Percentiles rank a stretch among this genome's conserved stretches.
phyloP scores from a whole-genome alignment of 768 basidiomycete species.

The Pleurotus cornucopiae region DNA sequence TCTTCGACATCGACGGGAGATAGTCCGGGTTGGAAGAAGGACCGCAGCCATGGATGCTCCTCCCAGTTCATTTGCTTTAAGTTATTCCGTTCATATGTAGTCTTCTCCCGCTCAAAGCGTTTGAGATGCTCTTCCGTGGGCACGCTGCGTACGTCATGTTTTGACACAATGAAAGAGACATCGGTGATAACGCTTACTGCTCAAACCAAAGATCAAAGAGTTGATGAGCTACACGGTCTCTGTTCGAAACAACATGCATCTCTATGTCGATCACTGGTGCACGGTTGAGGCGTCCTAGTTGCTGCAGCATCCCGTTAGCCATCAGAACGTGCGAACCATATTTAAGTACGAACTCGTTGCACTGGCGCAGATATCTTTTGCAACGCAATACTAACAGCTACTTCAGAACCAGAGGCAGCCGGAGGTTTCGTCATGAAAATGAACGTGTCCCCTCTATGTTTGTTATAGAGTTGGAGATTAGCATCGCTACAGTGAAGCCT shows the following conservation, averaged over 20 bases:
- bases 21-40: constrained; percentile 19
- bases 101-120: constrained; percentile 40
- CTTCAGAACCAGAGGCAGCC: constrained; percentile 37
- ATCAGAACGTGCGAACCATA: background rate
- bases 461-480: constrained; percentile 56
- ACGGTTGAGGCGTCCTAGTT: constrained; percentile 55
- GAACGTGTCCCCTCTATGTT: constrained; percentile 48
- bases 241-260: constrained; percentile 66
- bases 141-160: constrained; percentile 26
- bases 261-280: constrained; percentile 50
- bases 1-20: constrained; percentile 21
- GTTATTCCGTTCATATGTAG: constrained; percentile 37
- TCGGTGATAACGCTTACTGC: constrained; percentile 37
- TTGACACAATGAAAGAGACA: background rate
- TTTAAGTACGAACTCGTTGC: constrained; percentile 34
- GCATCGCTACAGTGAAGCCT: constrained; percentile 53
- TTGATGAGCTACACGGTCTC: constrained; percentile 63
- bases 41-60: constrained; percentile 25
- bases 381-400: constrained; percentile 57
- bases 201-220: constrained; percentile 66
- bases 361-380: constrained; percentile 55
- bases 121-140: constrained; percentile 42
- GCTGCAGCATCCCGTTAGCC: constrained; percentile 28
- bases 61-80: constrained; percentile 38
- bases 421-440: constrained; percentile 52